These are phyloP conservation scores for Ricinus communis DNA, from an alignment of 345 rosid species.

Conservation along the genomic window DNA sequence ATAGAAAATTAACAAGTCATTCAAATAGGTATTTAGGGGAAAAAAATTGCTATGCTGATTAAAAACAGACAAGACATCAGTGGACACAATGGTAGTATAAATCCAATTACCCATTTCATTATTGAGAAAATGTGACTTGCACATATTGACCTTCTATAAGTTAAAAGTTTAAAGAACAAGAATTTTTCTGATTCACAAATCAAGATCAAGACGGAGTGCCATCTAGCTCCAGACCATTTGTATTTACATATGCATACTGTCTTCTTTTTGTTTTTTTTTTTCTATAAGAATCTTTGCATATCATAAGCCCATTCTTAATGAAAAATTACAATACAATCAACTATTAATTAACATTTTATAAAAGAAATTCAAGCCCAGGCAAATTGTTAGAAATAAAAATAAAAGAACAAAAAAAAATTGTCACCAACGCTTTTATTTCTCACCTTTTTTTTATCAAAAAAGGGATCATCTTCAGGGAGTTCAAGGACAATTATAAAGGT, in stretches of 20 bases:
- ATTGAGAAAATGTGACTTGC: neutral
- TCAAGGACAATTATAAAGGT: conserved; percentile 43
- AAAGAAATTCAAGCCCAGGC: too few relatives aligned
- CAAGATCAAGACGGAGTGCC: neutral
- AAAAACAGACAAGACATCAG: neutral
- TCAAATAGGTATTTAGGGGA: neutral
- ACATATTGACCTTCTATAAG: too few relatives aligned
- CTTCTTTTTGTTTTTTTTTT: neutral
- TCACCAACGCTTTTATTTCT: conserved; percentile 16
- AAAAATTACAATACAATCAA: too few relatives aligned
- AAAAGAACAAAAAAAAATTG: too few relatives aligned
- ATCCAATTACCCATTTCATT: neutral
- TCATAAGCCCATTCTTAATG: too few relatives aligned
- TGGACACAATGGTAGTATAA: neutral
- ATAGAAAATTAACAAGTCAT: neutral
- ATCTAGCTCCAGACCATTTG: neutral
- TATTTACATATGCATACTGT: neutral
- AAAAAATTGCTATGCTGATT: neutral
- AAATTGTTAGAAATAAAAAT: neutral
- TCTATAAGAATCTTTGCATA: neutral
- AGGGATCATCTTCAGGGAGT: conserved; percentile 53
- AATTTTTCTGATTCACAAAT: too few relatives aligned
- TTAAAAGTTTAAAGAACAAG: too few relatives aligned
- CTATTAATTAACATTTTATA: too few relatives aligned
- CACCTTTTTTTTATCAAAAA: conserved; percentile 66